Conservation (phyloP, 1,284 basidiomycete species). For the Xanthoconium separans region DNA sequence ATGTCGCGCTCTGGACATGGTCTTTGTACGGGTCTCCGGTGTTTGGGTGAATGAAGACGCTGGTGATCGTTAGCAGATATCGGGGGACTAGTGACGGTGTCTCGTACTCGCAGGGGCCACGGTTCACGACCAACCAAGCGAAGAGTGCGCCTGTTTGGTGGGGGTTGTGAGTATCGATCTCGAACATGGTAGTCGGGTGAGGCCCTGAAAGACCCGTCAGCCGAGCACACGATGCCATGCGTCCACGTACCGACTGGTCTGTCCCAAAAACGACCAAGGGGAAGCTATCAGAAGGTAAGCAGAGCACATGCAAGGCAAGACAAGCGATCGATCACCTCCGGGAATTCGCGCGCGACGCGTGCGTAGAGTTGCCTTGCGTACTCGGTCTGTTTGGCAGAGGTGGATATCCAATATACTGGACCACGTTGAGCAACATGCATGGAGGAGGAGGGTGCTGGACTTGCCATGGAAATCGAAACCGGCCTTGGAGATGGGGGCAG, state of each 20-base stretch:
- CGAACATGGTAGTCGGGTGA: constrained; percentile 43
- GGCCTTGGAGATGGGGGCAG: constrained; percentile 49
- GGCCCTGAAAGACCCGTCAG: constrained; percentile 29
- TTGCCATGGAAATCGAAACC: constrained; percentile 70
- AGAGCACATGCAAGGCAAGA: neutral
- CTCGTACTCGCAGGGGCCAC: constrained; percentile 39
- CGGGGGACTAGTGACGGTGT: neutral
- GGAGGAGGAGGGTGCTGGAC: constrained; percentile 17
- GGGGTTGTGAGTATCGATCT: constrained; percentile 39
- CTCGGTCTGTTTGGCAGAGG: constrained; percentile 43
- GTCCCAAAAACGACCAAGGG: constrained; percentile 66
- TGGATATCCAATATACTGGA: constrained; percentile 62
- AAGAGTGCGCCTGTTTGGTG: constrained; percentile 42
- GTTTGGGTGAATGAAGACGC: constrained; percentile 74
- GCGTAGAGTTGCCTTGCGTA: constrained; percentile 64
- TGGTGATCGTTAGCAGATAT: constrained; percentile 24
- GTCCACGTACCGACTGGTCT: constrained; percentile 51
- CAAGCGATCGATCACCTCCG: constrained; percentile 54
- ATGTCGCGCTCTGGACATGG: constrained; percentile 63
- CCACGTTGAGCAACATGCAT: neutral
- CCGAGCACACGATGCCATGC: neutral
- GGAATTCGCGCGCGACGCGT: constrained; percentile 65
- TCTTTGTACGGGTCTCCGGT: constrained; percentile 58
- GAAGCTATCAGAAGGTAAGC: constrained; percentile 42
- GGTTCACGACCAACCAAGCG: constrained; percentile 40